Base-by-base conservation (phyloP, 1,284 basidiomycete species). In the Phlebopus sp. region DNA sequence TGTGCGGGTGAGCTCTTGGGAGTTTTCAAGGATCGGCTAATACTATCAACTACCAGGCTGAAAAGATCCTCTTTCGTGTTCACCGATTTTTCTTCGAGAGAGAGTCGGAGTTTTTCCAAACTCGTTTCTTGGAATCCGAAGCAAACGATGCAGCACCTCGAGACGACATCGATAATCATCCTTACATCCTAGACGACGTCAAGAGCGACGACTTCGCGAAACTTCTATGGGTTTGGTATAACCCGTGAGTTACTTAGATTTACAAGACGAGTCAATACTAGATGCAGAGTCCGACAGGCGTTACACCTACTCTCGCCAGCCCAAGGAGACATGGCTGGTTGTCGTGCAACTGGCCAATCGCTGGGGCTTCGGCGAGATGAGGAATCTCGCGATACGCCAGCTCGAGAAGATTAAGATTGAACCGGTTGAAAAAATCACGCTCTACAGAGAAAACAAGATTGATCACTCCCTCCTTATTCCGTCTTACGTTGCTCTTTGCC, bases 161-260 rank as follows among this genome's bases (percentile, higher is more conserved):
- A 73, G 11, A 69, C 64, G 54, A 70, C 0, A 43, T 51, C 9
- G 59, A 72, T 0, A 60, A 81, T 5, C 70, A 77, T 3, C 63
- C 55, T 0, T 63, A 47, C 4, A 42, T 55, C 8, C 32, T 41
- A n/a, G n/a, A n/a, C 5, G 70, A 77, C 2, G 68, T 77, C 3
- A 69, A 62, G 1, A 59, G 69, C 0, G 62, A 67, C 0, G 78
- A 84, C 4, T 85, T 87, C 52, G 74, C 77, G 0, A 69, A 74
- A 5, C 79, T 87, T 21, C 59, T 84, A 0, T 86, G 82, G 82
- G 75, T 86, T 0, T 86, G 85, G 63, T 87, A 87, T 46, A 84
- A 85, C 44, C 78, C 79, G 83, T 86, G 58, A 58, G 64, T 50
- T 0, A 27, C 18, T 5, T 35, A 14, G 39, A 2, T 5, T 14